Evolutionary conservation across 352 stramenopile species (phyloP).

Genomic region (Detonula confervacea): DNA sequence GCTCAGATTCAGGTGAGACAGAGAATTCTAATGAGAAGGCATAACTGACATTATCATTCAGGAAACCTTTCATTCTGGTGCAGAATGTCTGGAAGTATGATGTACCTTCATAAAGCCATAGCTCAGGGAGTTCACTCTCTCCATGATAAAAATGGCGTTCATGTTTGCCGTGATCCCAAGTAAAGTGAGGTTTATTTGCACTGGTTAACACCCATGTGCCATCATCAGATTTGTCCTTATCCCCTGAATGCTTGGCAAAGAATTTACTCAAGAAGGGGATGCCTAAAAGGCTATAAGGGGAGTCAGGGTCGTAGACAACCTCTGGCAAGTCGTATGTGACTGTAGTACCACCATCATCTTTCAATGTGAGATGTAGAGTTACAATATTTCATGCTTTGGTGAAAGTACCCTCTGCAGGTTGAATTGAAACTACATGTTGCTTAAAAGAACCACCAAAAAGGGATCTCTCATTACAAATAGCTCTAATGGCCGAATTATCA

Average conservation of each 20-base stretch:
- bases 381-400: no score
- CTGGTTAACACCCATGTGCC: background rate
- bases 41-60: conserved; percentile 13
- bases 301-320: conserved; percentile 24
- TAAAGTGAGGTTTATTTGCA: background rate
- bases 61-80: background rate
- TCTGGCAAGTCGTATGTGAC: conserved; percentile 22
- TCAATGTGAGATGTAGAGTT: background rate
- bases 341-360: background rate
- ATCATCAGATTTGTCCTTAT: conserved; percentile 7
- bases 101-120: conserved; percentile 11
- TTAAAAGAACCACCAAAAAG: no score
- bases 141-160: conserved; percentile 14
- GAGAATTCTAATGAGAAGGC: conserved; percentile 23
- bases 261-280: conserved; percentile 13
- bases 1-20: no score
- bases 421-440: no score
- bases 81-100: conserved; percentile 19
- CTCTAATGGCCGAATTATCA: no score
- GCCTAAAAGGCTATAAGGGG: conserved; percentile 27
- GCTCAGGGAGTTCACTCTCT: conserved; percentile 7
- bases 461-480: no score
- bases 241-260: conserved; percentile 11
- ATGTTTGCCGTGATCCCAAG: conserved; percentile 38
- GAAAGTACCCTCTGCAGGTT: no score